Evolutionary conservation across 768 basidiomycete species (phyloP), one percentile per base, ranked within the genome.

Genomic region (Tricholoma furcatifolium): DNA sequence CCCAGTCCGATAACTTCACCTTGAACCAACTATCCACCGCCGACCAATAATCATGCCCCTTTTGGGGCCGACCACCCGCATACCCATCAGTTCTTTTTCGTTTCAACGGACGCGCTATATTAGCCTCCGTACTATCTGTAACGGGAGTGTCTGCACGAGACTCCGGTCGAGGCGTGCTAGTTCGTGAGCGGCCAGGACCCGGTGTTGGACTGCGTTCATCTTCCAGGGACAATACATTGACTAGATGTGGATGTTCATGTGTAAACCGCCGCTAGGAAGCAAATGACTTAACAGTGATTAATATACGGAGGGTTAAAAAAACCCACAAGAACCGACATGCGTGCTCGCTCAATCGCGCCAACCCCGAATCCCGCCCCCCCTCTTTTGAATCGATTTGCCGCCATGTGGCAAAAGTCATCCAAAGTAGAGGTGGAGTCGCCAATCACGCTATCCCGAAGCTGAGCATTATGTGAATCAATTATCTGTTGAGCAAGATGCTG

Each of bases 341-440:
- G 27, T 41, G 40, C 50, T 41, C 23, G 36, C 27, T 51, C 31
- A 17, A 34, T 14, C 10, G 12, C 27, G 31, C 32, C 9, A 42
- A 43, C 41, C 8, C 41, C 17, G 14, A 20, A 43, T 51, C 32
- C 50, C 4, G 50, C 41, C 1, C 50, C 50, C 4, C 50, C 50
- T 43, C 50, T 41, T 45, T 45, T 51, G 43, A 51, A 48, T 36
- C 47, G 27, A 21, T 38, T 44, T 21, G 50, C 31, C 3, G 24
- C 21, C 3, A 11, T 15, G 27, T 20, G 27, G 31, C 10, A 32
- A 45, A 51, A 47, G 8, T 47, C 20, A 24, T 47, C 34, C 18
- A 47, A 24, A 6, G 32, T 36, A n/a, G 46, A 47, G 4, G 46
- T 34, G 27, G 30, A 31, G 27, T 46, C 31, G 6, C n/a, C 31